These are phyloP conservation scores for Senna siamea DNA, from an alignment of 306 rosid genomes.

Conservation along the genomic window DNA sequence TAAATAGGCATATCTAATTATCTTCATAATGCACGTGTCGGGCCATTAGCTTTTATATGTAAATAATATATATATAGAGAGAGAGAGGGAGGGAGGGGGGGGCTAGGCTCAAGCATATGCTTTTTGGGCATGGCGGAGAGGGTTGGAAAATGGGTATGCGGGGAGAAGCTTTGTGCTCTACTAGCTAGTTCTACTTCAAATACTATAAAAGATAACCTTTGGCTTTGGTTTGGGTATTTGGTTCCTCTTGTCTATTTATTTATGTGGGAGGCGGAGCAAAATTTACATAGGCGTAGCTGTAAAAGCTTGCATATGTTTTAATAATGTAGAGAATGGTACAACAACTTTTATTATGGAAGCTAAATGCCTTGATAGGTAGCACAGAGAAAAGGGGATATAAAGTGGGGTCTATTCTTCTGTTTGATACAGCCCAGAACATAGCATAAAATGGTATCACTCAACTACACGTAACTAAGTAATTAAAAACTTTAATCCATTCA, in stretches of 20 bases:
- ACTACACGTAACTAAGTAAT: background rate
- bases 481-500: background rate
- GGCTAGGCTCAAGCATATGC: too few species aligned
- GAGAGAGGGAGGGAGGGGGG: too few species aligned
- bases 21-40: background rate
- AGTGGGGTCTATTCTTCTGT: background rate
- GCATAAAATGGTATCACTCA: background rate
- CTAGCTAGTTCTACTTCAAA: background rate
- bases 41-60: too few species aligned
- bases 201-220: background rate
- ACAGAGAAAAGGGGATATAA: background rate
- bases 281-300: slow-evolving; percentile 26
- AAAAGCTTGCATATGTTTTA: slow-evolving; percentile 24
- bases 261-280: slow-evolving; percentile 21
- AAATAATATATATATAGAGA: too few species aligned
- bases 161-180: background rate
- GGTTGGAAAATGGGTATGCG: background rate
- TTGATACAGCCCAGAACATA: background rate
- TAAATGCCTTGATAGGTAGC: background rate
- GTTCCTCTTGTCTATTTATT: slow-evolving; percentile 24
- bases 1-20: background rate
- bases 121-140: too few species aligned
- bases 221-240: slow-evolving; percentile 21
- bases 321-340: background rate
- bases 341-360: background rate